Evolutionary conservation across 2,329 filamentous ascomycete genomes (phyloP).

Genomic region (Exophiala viscosa): DNA sequence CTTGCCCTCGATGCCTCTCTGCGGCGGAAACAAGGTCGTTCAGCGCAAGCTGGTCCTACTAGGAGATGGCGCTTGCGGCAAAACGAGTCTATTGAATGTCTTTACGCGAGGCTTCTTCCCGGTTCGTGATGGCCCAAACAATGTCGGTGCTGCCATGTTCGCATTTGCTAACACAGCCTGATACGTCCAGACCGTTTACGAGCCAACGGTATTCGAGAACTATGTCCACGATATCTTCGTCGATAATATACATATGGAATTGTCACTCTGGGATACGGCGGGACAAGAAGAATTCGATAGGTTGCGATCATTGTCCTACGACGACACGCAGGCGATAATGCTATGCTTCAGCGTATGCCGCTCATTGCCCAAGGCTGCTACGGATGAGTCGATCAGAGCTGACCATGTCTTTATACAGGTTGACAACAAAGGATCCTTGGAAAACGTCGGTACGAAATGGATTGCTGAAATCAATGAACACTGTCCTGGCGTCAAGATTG

Average conservation of each 20-base stretch:
- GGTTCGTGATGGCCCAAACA: conserved; percentile 43
- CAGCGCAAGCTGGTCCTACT: conserved; percentile 95
- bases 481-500: conserved; percentile 90
- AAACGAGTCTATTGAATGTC: conserved; percentile 95
- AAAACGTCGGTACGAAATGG: conserved; percentile 99
- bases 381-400: background rate
- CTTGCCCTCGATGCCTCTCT: conserved; percentile 48
- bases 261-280: conserved; percentile 97
- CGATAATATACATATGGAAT: conserved; percentile 92
- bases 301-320: conserved; percentile 90
- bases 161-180: conserved; percentile 86
- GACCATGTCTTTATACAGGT: conserved; percentile 47
- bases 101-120: conserved; percentile 94
- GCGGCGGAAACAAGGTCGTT: conserved; percentile 75
- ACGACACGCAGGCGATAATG: conserved; percentile 98
- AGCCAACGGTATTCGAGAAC: conserved; percentile 63
- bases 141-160: background rate
- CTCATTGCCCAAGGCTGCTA: background rate
- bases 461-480: conserved; percentile 97
- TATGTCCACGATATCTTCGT: conserved; percentile 99
- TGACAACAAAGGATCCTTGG: conserved; percentile 91
- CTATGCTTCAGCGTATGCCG: conserved; percentile 79
- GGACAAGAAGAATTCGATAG: conserved; percentile 99
- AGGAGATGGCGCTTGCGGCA: conserved; percentile 57
- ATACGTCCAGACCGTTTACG: conserved; percentile 22